Evolutionary conservation across 305 asterid genomes (phyloP), one percentile per base, ranked within the genome.

Genomic region (Nicotiana rustica): DNA sequence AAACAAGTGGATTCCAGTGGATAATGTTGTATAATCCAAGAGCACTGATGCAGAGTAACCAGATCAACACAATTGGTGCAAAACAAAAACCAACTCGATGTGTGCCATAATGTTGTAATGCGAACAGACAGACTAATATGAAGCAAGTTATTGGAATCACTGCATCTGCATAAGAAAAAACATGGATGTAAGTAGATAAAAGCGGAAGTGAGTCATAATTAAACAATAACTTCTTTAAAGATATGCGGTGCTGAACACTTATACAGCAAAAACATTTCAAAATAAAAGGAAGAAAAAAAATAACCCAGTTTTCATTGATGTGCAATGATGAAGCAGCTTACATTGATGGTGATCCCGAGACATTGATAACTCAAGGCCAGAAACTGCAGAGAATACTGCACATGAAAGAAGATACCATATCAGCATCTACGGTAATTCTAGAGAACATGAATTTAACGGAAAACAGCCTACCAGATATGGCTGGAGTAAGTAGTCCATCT

Each of bases 61-160:
- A 96, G 68, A 89, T 71, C 85, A 96, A 84, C 76, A 96, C 94
- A 44, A 93, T 85, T 5, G 97, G 99, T 4, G 99, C 98, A 59
- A 96, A 96, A 91, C 86, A 89, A 84, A 90, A 91, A 70, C 99
- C 98, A 44, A 96, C 82, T 6, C 98, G 93, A 70, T 93, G 98
- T 80, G 98, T 94, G 78, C 99, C 99, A 66, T 94, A 96, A 90
- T 96, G 99, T 87, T 96, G 99, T 83, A 96, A 83, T 65, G 98
- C 97, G 71, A 94, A 96, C 60, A 96, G 93, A 95, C 98, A 94
- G 85, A 94, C 92, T 76, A 94, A 89, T 83, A 96, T 94, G 90
- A 94, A 92, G 93, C 98, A 96, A 66, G 98, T 94, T 25, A 96
- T 94, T 52, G 98, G 98, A 83, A 96, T 82, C 90, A 94, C 89